A percentile compares a stretch with the other conserved stretches of the same genome.
Conservation (phyloP, 2,329 filamentous ascomycete genomes). For the Cladosporium sphaerospermum region DNA sequence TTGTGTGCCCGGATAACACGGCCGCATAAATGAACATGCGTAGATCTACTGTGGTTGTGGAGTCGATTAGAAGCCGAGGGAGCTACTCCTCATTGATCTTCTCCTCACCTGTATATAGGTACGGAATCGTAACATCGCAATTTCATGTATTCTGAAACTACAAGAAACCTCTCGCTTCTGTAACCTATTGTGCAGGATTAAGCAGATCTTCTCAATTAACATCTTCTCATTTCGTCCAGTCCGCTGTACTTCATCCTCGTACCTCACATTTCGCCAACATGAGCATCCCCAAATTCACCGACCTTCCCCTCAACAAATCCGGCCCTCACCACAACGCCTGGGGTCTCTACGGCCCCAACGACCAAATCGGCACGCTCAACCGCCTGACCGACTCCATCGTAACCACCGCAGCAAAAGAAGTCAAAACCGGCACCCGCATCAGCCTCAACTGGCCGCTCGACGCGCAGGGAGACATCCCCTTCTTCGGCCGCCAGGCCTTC, state of each 20-base stretch:
- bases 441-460: constrained; percentile 57
- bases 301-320: constrained; percentile 41
- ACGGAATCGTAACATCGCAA: too few species aligned
- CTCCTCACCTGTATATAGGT: too few species aligned
- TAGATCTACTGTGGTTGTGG: too few species aligned
- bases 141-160: too few species aligned
- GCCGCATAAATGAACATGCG: too few species aligned
- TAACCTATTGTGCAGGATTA: background rate
- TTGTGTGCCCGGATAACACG: too few species aligned
- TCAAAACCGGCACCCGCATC: constrained; percentile 51
- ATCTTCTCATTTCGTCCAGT: background rate
- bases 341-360: constrained; percentile 41
- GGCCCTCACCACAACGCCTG: constrained; percentile 42
- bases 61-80: too few species aligned
- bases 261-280: background rate
- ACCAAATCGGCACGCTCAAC: constrained; percentile 57
- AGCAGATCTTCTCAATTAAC: background rate
- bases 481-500: constrained; percentile 53
- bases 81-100: too few species aligned
- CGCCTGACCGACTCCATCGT: constrained; percentile 47
- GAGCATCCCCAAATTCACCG: constrained; percentile 12
- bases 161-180: background rate
- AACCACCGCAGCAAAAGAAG: constrained; percentile 38
- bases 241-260: background rate
- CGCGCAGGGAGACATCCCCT: constrained; percentile 46